Evolutionary conservation across 768 basidiomycete species (phyloP).

Genomic region (Lentinula lateritia): DNA sequence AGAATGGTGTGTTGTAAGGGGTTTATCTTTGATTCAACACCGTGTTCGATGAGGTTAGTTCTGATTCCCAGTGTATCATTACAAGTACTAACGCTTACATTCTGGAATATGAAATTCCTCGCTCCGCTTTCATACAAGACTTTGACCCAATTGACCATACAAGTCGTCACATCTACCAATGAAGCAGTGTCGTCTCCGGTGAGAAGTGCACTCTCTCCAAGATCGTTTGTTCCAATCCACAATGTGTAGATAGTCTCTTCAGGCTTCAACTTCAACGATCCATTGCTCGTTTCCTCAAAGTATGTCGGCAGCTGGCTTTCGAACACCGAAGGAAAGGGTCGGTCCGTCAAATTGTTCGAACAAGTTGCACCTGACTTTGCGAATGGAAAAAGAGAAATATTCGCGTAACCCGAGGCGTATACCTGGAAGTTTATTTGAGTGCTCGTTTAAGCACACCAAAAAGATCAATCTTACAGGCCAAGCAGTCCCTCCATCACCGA

Average conservation of each 20-base stretch:
- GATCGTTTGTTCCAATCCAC: conserved; percentile 7
- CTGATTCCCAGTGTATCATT: no score
- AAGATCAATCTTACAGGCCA: conserved; percentile 40
- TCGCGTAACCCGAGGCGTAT: conserved; percentile 51
- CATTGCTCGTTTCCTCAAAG: conserved; percentile 16
- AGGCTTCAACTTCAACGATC: background rate
- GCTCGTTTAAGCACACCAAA: background rate
- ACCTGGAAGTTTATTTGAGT: background rate
- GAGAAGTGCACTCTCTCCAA: conserved; percentile 49
- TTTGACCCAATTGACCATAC: conserved; percentile 58
- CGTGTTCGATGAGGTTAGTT: no score
- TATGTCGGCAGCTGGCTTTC: conserved; percentile 33
- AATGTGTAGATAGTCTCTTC: conserved; percentile 7
- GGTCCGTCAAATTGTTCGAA: conserved; percentile 35
- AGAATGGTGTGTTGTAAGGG: conserved; percentile 45
- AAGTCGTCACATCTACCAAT: conserved; percentile 50
- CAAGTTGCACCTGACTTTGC: conserved; percentile 43
- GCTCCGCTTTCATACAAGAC: conserved; percentile 52
- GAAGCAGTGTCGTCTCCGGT: conserved; percentile 46
- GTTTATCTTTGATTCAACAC: conserved; percentile 38
- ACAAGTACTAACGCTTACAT: conserved; percentile 32
- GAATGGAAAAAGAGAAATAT: conserved; percentile 41
- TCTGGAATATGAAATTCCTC: conserved; percentile 65
- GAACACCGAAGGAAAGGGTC: conserved; percentile 34
- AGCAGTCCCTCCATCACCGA: conserved; percentile 38